Conservation (phyloP, 768 basidiomycete species). For the Lentinus brumalis region DNA sequence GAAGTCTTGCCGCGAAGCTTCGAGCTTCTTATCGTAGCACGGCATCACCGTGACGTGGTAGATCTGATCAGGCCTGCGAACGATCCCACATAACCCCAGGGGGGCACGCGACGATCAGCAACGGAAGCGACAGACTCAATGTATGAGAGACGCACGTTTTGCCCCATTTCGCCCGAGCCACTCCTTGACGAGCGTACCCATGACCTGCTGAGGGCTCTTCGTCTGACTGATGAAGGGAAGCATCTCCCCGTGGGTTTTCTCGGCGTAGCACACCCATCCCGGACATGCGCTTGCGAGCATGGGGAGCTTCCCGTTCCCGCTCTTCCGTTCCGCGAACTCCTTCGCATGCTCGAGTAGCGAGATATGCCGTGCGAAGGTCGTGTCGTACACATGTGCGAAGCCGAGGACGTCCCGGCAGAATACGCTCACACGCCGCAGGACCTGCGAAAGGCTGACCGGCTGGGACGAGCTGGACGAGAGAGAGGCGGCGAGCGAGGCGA, state of each 20-base stretch:
- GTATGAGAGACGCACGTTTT: conserved; percentile 57
- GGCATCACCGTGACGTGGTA: conserved; percentile 99
- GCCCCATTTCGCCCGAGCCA: conserved; percentile 76
- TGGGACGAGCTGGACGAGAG: conserved; percentile 47
- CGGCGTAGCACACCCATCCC: conserved; percentile 99
- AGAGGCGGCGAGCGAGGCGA: conserved; percentile 78
- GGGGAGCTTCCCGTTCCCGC: conserved; percentile 53
- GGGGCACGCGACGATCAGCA: neutral
- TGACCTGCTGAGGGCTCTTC: conserved; percentile 92
- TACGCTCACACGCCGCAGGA: conserved; percentile 69
- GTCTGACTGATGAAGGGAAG: conserved; percentile 85
- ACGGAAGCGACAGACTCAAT: neutral
- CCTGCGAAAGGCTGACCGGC: conserved; percentile 51
- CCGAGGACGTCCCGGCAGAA: conserved; percentile 73
- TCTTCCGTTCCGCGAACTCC: conserved; percentile 78
- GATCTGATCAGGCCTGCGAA: conserved; percentile 73
- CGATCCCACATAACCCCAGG: neutral
- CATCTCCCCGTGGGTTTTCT: conserved; percentile 95
- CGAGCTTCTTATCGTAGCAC: conserved; percentile 99
- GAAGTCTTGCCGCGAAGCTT: conserved; percentile 94
- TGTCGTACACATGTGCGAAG: conserved; percentile 87
- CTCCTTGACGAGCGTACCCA: conserved; percentile 91
- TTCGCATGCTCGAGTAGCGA: conserved; percentile 77
- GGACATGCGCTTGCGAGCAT: conserved; percentile 97
- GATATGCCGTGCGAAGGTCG: conserved; percentile 90